Evolutionary conservation across 441 rosid genomes (phyloP).

Genomic region (Mallotus japonicus): DNA sequence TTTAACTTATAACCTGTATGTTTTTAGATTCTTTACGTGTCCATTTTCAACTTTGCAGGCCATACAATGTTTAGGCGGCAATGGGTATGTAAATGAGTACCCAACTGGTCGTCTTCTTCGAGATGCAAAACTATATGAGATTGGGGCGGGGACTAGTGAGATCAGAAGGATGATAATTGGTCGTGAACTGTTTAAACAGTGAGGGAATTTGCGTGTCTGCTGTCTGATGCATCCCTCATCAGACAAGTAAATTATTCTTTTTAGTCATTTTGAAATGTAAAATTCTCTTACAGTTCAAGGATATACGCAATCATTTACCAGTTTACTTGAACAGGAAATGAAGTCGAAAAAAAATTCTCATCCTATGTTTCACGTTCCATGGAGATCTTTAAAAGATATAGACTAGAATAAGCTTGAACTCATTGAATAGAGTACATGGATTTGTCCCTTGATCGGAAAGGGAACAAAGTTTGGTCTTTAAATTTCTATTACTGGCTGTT

Average conservation of each 20-base stretch:
- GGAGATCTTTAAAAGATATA: no score
- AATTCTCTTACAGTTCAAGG: not conserved
- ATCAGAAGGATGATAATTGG: constrained; percentile 90
- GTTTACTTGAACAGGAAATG: not conserved
- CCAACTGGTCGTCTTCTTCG: constrained; percentile 85
- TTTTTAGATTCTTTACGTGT: constrained; percentile 4
- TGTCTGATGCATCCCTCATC: not conserved
- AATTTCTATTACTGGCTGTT: no score
- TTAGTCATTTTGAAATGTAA: constrained; percentile 7
- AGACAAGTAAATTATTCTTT: not conserved
- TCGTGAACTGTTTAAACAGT: constrained; percentile 76
- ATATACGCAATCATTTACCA: not conserved
- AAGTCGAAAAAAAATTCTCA: not conserved
- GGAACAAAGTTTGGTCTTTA: no score
- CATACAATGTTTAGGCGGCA: constrained; percentile 93
- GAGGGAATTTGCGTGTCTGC: constrained; percentile 11
- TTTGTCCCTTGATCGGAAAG: no score
- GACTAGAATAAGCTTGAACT: no score
- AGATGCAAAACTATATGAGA: constrained; percentile 93
- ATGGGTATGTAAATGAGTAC: constrained; percentile 88
- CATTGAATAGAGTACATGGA: no score
- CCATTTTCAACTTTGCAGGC: constrained; percentile 56
- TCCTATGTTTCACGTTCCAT: no score
- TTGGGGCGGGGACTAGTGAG: constrained; percentile 97
- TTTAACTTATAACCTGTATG: not conserved